Percentiles rank a stretch among this genome's conserved stretches.
These are phyloP conservation scores for Aureococcus anophagefferens DNA, from an alignment of 108 stramenopile genomes.

Conservation along the genomic window DNA sequence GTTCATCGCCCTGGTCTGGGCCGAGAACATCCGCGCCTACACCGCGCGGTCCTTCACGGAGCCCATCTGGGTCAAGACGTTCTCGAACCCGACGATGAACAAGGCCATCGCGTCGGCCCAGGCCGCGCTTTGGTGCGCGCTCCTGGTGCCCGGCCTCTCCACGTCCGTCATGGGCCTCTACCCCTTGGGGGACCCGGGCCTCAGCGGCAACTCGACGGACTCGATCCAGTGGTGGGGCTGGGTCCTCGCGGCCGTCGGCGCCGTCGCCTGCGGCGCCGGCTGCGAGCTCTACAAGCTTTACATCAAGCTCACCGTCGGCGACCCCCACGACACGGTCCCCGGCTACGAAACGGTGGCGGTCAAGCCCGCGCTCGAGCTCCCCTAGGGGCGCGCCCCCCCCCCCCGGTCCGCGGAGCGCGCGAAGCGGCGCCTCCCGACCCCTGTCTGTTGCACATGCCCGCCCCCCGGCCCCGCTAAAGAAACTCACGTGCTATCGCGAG, in stretches of 20 bases:
- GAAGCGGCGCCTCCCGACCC: no score
- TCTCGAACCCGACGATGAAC: slow-evolving; percentile 1
- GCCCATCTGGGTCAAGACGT: neutral
- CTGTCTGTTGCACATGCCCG: no score
- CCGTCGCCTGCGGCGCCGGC: neutral
- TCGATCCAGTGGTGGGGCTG: neutral
- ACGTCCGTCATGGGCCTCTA: slow-evolving; percentile 2
- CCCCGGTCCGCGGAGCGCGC: no score
- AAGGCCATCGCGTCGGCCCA: neutral
- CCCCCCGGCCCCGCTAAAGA: no score
- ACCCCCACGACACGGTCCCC: no score
- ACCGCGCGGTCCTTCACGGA: slow-evolving; percentile 3
- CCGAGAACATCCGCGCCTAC: slow-evolving; percentile 4
- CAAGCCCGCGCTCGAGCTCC: no score
- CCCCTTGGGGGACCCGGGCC: no score
- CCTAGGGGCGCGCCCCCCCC: no score
- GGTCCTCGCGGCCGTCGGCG: neutral
- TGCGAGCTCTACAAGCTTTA: neutral
- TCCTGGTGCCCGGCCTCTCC: slow-evolving; percentile 6
- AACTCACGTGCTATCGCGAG: no score
- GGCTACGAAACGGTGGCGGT: no score
- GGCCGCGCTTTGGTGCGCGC: neutral
- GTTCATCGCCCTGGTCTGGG: slow-evolving; percentile 5
- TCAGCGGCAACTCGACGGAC: no score
- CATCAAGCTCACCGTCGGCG: no score